phyloP scores from a whole-genome alignment of 129 eudicot species.

The Cynara cardunculus region DNA sequence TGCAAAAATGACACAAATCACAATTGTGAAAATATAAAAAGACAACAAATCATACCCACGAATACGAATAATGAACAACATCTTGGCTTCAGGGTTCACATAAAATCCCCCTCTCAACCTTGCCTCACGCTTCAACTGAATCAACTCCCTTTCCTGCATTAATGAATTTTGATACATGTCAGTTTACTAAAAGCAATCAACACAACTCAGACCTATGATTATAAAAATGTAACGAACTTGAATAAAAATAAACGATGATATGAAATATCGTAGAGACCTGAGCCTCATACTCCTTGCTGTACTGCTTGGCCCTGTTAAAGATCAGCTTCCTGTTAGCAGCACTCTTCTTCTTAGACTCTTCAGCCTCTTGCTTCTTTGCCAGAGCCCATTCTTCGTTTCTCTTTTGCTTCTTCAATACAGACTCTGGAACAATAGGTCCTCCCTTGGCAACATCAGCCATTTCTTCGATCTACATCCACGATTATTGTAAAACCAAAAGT shows the following conservation, averaged over 20 bases:
- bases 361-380: slow-evolving; percentile 53
- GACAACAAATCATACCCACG: slow-evolving; percentile 49
- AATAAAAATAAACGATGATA: not conserved
- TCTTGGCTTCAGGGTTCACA: slow-evolving; percentile 27
- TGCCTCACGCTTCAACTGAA: slow-evolving; percentile 79
- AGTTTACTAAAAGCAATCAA: not conserved
- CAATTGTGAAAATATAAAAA: not conserved
- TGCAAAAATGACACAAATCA: not conserved
- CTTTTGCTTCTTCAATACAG: slow-evolving; percentile 83
- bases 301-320: slow-evolving; percentile 44
- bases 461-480: slow-evolving; percentile 15
- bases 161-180: not conserved
- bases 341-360: slow-evolving; percentile 57
- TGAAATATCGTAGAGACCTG: slow-evolving; percentile 38
- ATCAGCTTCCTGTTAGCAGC: slow-evolving; percentile 62
- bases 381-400: slow-evolving; percentile 85
- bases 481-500: not conserved
- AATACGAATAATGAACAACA: slow-evolving; percentile 67
- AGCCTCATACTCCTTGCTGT: slow-evolving; percentile 66
- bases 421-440: slow-evolving; percentile 55
- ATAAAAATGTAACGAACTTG: not conserved
- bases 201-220: not conserved
- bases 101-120: slow-evolving; percentile 69
- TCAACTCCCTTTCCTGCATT: slow-evolving; percentile 57
- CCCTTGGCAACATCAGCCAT: slow-evolving; percentile 48